Base-by-base conservation (phyloP, 1,284 basidiomycete species). In the Anthracocystis setariae region DNA sequence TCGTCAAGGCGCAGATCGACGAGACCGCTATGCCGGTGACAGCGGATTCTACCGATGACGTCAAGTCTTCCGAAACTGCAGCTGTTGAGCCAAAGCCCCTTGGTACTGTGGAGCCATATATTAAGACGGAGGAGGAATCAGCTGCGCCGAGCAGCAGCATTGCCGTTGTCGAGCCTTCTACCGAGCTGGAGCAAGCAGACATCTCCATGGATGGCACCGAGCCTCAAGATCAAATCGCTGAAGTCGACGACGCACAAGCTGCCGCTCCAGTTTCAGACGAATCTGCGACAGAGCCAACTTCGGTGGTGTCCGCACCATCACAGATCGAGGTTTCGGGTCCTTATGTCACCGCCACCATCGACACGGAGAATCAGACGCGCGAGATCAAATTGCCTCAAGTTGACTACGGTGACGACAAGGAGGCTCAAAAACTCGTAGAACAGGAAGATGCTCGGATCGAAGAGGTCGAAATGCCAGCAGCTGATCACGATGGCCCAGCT, bases 371-470 rank as follows among this genome's bases (percentile, higher is more conserved):
- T 10, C 32, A 58, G 20, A 67, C 55, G 1, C 46, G 52, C n/a
- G 56, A 61, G 33, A 59, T 61, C 45, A 48, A 57, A n/a, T 46
- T 67, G 23, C 64, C 64, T 23, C 48, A 48, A 13, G 52, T 67
- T 29, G 42, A 67, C 44, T 67, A 67, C 7, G 57, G 64, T 15
- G 32, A 61, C n/a, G 60, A 60, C 44, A 61, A 62, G 33, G 37
- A 59, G 48, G 51, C 65, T 3, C 65, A 56, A 46, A 55, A 25
- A 15, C 53, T 67, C 29, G 35, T 53, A n/a, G 35, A 51, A 38
- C 62, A 62, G 29, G 59, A 72, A 20, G 18, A 35, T 13, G 69
- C 54, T 12, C 50, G 59, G 32, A 63, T 63, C 43, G 63, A 72
- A 45, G 63, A 72, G 25, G 63, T 66, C 21, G 59, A 66, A 38